phyloP scores from a whole-genome alignment of 179 eudicot genomes.

The Drosera spatulata region DNA sequence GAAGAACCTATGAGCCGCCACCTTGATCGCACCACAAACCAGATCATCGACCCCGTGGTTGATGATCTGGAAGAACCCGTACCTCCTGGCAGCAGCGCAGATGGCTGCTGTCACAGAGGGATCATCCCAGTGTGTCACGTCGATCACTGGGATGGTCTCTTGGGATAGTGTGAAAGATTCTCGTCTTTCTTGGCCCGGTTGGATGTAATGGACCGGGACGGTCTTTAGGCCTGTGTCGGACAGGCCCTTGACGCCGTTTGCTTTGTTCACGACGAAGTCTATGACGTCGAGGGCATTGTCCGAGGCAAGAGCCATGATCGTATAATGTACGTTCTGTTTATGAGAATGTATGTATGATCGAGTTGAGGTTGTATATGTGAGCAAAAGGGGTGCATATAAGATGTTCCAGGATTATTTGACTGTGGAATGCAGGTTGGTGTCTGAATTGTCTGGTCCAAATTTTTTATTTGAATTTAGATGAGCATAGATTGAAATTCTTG shows the following conservation, averaged over 20 bases:
- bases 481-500: no score
- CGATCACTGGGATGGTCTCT: conserved; percentile 17
- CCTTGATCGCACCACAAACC: conserved; percentile 13
- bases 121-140: conserved; percentile 16
- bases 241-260: conserved; percentile 13
- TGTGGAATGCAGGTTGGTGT: no score
- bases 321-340: no score
- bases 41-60: conserved; percentile 17
- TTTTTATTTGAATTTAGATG: no score
- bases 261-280: conserved; percentile 7
- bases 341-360: no score
- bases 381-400: no score
- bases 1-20: conserved; percentile 18
- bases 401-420: no score
- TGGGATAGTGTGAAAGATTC: neutral
- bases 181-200: conserved; percentile 11
- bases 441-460: no score
- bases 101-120: conserved; percentile 6
- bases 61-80: conserved; percentile 22
- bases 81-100: conserved; percentile 11
- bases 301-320: no score
- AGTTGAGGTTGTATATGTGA: no score
- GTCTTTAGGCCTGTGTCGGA: conserved; percentile 9
- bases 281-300: neutral
- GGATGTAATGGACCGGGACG: conserved; percentile 12